Conservation (phyloP, 371 early-diverging fungal species). For the Mucor plumbeus region DNA sequence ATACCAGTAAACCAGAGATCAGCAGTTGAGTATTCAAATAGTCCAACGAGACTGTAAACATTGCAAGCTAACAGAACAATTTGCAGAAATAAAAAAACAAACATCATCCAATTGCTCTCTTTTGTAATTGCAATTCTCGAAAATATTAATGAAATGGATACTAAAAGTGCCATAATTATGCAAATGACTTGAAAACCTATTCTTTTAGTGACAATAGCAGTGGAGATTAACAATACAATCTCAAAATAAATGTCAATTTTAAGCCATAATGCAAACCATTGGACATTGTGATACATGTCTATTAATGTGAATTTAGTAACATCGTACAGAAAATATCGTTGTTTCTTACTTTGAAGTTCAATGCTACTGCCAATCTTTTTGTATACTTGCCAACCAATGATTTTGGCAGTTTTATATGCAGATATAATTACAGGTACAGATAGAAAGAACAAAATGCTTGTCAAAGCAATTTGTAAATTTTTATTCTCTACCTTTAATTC, state of each 20-base stretch:
- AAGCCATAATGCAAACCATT: conserved; percentile 16
- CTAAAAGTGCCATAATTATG: neutral
- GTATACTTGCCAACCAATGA: conserved; percentile 27
- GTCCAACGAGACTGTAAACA: conserved; percentile 5
- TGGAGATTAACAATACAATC: conserved; percentile 1
- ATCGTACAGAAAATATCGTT: neutral
- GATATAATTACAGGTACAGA: conserved; percentile 15
- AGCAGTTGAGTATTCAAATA: neutral
- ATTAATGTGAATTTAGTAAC: neutral
- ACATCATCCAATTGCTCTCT: conserved; percentile 19
- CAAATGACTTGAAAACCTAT: neutral
- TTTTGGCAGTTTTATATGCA: conserved; percentile 20
- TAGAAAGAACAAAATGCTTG: neutral
- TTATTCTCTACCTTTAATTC: conserved; percentile 13
- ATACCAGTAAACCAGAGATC: conserved; percentile 15
- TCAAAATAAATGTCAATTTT: conserved; percentile 25
- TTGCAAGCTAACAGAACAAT: neutral
- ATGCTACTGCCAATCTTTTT: conserved; percentile 23
- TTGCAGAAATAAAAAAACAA: conserved; percentile 14
- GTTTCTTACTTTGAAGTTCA: conserved; percentile 18
- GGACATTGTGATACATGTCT: conserved; percentile 21
- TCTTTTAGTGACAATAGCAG: neutral
- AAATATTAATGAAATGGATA: conserved; percentile 1
- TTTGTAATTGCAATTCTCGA: conserved; percentile 15
- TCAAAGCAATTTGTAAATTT: conserved; percentile 18